phyloP scores from a whole-genome alignment of 192 early-diverging fungal genomes.

The Geranomyces michiganensis region DNA sequence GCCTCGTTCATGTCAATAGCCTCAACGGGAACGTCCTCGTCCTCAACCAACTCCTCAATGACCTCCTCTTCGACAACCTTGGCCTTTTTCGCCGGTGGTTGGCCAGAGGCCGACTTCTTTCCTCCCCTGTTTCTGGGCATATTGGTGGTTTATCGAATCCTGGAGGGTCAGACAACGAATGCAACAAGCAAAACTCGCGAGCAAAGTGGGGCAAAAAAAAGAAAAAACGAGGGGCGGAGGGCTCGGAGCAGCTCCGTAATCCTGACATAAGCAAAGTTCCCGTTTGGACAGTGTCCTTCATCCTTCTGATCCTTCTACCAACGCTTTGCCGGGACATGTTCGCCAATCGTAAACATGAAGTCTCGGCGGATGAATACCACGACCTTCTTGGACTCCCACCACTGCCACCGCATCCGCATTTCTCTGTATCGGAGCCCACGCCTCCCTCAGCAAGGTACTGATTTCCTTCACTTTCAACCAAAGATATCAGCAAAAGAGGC shows the following conservation, averaged over 20 bases:
- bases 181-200: too few relatives aligned
- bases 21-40: not conserved
- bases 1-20: not conserved
- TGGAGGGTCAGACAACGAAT: too few relatives aligned
- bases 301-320: too few relatives aligned
- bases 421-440: not conserved
- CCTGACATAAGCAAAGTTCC: too few relatives aligned
- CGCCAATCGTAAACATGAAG: not conserved
- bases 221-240: too few relatives aligned
- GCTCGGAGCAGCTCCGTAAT: too few relatives aligned
- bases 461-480: too few relatives aligned
- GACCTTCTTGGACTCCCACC: slow-evolving; percentile 12
- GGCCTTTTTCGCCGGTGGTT: slow-evolving; percentile 14
- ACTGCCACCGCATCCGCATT: not conserved
- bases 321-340: not conserved
- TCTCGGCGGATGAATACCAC: not conserved
- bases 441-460: slow-evolving; percentile 6
- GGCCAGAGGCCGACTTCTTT: not conserved
- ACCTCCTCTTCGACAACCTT: slow-evolving; percentile 20
- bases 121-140: not conserved
- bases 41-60: not conserved
- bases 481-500: too few relatives aligned
- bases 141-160: too few relatives aligned
- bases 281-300: too few relatives aligned
- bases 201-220: too few relatives aligned